phyloP scores from a whole-genome alignment of 2,329 filamentous ascomycete genomes.

The Xylaria sp. region DNA sequence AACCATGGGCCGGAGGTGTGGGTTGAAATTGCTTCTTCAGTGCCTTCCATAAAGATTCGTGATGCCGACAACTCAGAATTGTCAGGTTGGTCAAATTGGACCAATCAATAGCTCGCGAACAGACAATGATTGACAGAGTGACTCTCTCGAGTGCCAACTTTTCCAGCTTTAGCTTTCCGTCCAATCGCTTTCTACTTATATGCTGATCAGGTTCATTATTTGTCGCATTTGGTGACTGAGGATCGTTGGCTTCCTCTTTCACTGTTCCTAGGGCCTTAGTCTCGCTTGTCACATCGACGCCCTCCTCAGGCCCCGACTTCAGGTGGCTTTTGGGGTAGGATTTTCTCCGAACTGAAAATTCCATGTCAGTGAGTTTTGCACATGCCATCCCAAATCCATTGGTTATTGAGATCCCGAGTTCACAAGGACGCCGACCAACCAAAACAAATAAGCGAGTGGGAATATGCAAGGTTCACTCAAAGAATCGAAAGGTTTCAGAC shows the following conservation, averaged over 20 bases:
- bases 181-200: constrained; percentile 47
- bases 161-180: constrained; percentile 69
- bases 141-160: constrained; percentile 77
- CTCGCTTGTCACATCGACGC: constrained; percentile 7
- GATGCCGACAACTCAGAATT: constrained; percentile 73
- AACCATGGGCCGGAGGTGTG: constrained; percentile 39
- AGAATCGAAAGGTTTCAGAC: neutral
- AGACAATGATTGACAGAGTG: constrained; percentile 72
- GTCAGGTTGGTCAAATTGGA: constrained; percentile 72
- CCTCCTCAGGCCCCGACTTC: constrained; percentile 7
- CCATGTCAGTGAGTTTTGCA: constrained; percentile 4
- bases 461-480: neutral
- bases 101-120: constrained; percentile 77
- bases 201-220: neutral
- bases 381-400: neutral
- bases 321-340: constrained; percentile 26
- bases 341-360: constrained; percentile 26
- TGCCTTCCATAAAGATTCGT: constrained; percentile 77
- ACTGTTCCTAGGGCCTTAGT: neutral
- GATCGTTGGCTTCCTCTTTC: neutral
- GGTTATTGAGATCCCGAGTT: too few relatives aligned
- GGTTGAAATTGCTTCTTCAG: constrained; percentile 68
- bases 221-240: neutral
- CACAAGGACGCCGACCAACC: neutral
- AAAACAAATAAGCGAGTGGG: neutral